phyloP scores from a whole-genome alignment of 129 eudicot genomes.

The Lactuca sativa region DNA sequence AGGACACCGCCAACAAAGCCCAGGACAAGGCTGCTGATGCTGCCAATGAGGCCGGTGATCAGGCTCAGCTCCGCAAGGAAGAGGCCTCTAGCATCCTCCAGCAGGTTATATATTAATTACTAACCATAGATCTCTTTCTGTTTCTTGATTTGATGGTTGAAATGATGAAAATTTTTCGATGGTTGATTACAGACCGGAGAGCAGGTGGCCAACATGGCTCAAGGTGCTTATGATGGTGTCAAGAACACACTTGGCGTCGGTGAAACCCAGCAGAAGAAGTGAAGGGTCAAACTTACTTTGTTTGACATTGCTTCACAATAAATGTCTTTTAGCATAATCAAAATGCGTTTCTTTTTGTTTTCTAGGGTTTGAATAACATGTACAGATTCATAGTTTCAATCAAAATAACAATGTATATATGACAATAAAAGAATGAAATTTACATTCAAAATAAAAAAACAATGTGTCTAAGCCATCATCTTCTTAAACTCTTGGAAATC shows the following conservation, averaged over 20 bases:
- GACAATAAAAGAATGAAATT: slow-evolving; percentile 9
- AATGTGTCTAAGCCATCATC: slow-evolving; percentile 51
- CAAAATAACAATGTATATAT: not conserved
- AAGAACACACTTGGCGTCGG: slow-evolving; percentile 71
- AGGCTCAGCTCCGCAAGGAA: slow-evolving; percentile 47
- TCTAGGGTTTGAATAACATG: slow-evolving; percentile 5
- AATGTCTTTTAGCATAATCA: slow-evolving; percentile 11
- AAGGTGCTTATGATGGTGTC: slow-evolving; percentile 74
- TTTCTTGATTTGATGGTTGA: not conserved
- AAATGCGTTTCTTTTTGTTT: not conserved
- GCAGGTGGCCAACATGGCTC: slow-evolving; percentile 58
- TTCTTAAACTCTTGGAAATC: slow-evolving; percentile 74
- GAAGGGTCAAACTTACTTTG: slow-evolving; percentile 4
- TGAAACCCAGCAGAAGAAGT: slow-evolving; percentile 45
- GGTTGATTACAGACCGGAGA: slow-evolving; percentile 53
- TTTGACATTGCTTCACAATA: not conserved
- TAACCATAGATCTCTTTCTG: not conserved
- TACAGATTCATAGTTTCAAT: slow-evolving; percentile 6
- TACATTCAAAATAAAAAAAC: not conserved
- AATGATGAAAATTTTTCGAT: not conserved
- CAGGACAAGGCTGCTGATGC: slow-evolving; percentile 53
- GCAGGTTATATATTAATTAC: slow-evolving; percentile 35
- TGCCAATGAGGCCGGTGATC: slow-evolving; percentile 9
- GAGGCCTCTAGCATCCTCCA: slow-evolving; percentile 52
- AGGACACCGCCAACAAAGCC: slow-evolving; percentile 47